A percentile compares a stretch with the other conserved stretches of the same genome.
These are phyloP conservation scores for Excoecaria cochinchinensis DNA, from an alignment of 345 rosid species.

Conservation along the genomic window DNA sequence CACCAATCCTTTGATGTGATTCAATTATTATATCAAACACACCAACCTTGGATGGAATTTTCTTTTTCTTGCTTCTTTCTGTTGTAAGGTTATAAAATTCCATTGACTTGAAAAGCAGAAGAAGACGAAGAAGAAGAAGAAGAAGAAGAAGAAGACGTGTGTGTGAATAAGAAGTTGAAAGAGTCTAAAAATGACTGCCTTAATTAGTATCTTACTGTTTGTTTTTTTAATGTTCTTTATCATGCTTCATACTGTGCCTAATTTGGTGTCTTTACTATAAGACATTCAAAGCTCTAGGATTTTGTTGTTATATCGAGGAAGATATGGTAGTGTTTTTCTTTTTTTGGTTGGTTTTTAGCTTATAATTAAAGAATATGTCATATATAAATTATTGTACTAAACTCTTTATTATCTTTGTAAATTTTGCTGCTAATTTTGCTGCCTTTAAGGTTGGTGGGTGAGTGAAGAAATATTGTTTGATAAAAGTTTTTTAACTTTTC, in stretches of 20 bases:
- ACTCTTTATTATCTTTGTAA: background rate
- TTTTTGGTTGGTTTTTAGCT: background rate
- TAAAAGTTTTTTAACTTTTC: background rate
- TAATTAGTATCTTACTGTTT: constrained; percentile 22
- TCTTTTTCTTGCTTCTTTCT: constrained; percentile 5
- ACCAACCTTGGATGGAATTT: constrained; percentile 13
- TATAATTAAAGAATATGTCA: constrained; percentile 1
- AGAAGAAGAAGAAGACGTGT: background rate
- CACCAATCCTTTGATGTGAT: constrained; percentile 48
- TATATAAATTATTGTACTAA: background rate
- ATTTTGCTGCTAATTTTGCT: background rate
- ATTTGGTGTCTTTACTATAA: constrained; percentile 27
- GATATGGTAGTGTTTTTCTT: constrained; percentile 22
- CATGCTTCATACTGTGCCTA: constrained; percentile 7
- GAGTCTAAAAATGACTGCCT: constrained; percentile 38
- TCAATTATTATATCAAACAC: background rate
- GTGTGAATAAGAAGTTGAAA: constrained; percentile 30
- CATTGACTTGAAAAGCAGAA: constrained; percentile 14
- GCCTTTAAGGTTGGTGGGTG: background rate
- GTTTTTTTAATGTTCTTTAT: constrained; percentile 11
- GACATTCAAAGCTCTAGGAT: constrained; percentile 36
- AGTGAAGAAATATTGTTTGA: background rate
- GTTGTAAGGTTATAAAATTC: constrained; percentile 9
- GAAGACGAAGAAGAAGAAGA: background rate
- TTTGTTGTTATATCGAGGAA: constrained; percentile 40